Conservation (phyloP, 768 basidiomycete species). For the Tulasnella sp. region DNA sequence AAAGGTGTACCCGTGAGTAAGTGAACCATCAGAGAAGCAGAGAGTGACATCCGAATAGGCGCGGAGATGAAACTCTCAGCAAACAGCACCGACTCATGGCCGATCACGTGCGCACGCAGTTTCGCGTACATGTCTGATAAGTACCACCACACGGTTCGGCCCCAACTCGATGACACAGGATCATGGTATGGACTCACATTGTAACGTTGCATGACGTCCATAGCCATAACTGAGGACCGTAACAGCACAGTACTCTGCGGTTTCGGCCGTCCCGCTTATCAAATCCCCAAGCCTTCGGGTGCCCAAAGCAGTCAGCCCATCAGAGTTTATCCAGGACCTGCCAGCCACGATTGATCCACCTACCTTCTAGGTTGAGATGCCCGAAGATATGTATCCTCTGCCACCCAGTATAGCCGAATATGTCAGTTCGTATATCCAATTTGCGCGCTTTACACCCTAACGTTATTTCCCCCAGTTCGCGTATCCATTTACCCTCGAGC, state of each 20-base stretch:
- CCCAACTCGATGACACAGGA: constrained; percentile 7
- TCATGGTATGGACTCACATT: constrained; percentile 5
- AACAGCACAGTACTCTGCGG: constrained; percentile 62
- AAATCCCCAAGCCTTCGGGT: constrained; percentile 85
- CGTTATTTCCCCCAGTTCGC: constrained; percentile 54
- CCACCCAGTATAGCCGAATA: constrained; percentile 85
- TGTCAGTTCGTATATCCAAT: constrained; percentile 34
- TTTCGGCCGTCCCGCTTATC: constrained; percentile 68
- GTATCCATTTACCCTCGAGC: constrained; percentile 89
- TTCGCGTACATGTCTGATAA: too few species aligned
- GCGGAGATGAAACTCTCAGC: background rate
- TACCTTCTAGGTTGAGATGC: constrained; percentile 55
- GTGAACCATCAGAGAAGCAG: background rate
- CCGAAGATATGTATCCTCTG: constrained; percentile 86
- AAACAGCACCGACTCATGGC: background rate
- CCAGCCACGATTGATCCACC: background rate
- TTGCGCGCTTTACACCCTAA: constrained; percentile 8
- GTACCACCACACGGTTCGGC: background rate
- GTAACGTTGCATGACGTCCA: background rate
- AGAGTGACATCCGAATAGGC: background rate
- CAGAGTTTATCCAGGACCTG: constrained; percentile 18
- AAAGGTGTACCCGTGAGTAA: too few species aligned
- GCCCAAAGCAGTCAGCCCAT: constrained; percentile 49
- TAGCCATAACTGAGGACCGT: background rate
- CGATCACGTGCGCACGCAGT: background rate